phyloP scores from a whole-genome alignment of 1,284 basidiomycete species.

The Pseudozyma sp. region DNA sequence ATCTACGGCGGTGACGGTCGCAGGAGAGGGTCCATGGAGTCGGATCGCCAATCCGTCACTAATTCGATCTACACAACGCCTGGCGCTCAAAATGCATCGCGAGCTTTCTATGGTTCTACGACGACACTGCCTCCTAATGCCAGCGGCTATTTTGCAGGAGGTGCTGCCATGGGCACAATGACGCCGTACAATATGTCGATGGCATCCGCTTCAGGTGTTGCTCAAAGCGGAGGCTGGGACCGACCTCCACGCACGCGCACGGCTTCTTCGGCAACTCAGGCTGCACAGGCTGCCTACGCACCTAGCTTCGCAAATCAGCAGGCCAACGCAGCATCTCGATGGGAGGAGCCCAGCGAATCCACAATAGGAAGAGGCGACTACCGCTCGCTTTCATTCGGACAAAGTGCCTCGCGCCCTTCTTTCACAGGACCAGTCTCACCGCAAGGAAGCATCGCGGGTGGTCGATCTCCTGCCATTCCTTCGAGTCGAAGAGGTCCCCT shows the following conservation, averaged over 20 bases:
- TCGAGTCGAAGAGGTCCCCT: constrained; percentile 67
- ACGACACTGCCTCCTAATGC: constrained; percentile 39
- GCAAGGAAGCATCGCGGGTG: constrained; percentile 40
- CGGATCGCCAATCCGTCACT: constrained; percentile 56
- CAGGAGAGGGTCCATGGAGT: constrained; percentile 55
- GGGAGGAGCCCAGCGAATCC: constrained; percentile 29
- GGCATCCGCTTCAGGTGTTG: constrained; percentile 13
- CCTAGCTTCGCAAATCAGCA: constrained; percentile 42
- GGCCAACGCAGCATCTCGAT: constrained; percentile 15
- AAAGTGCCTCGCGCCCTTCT: constrained; percentile 28
- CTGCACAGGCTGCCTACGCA: constrained; percentile 53
- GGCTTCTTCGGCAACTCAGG: constrained; percentile 55
- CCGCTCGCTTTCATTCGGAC: constrained; percentile 51
- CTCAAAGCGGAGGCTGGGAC: constrained; percentile 33
- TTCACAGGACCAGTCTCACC: constrained; percentile 36
- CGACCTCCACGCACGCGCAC: constrained; percentile 53
- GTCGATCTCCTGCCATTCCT: constrained; percentile 6
- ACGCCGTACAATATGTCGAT: constrained; percentile 40
- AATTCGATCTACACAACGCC: constrained; percentile 57
- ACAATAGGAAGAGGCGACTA: constrained; percentile 42
- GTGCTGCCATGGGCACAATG: constrained; percentile 27
- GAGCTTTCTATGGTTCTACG: constrained; percentile 47
- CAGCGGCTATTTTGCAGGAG: constrained; percentile 34
- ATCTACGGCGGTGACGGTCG: constrained; percentile 54
- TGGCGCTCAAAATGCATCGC: constrained; percentile 37